Base-by-base conservation (phyloP, 192 early-diverging fungal genomes). In the Linnemannia schmuckeri region DNA sequence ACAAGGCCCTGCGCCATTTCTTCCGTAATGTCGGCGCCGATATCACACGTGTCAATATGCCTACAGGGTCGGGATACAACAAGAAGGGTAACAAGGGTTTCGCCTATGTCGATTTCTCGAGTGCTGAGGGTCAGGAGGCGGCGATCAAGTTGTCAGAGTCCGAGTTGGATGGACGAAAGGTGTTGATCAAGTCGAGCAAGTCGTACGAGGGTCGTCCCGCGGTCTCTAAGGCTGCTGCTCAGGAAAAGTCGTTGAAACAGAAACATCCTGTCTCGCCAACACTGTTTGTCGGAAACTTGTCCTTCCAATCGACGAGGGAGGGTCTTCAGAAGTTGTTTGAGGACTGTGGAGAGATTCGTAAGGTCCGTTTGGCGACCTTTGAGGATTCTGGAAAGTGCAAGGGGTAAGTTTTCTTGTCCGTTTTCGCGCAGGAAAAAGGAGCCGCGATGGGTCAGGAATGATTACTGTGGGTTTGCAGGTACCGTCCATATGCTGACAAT, bases 381-480 rank as follows among this genome's bases (percentile, higher is more conserved):
- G 92, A 96, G 78, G 95, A 96, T 77, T 91, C 91, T 66, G 93
- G 94, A 78, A 95, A 94, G 81, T 95, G 94, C 91, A 95, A 94
- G 89, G 95, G 95, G 92, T 92, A 89, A 87, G 74, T 8, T 42
- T 18, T 33, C 12, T 0, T 66, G 9, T 6, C 24, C 10, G 30
- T 33, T n/a, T 73, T n/a, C 68, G 10, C 15, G 69, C 18, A 24
- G 20, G 22, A 40, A 52, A 13, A 71, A 20, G 44, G 72, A 76
- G 75, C 54, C 54, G 18, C 15, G 15, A n/a, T 40, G 10, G 18
- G 6, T 8, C 9, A 15, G 13, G 27, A 6, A 30, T 18, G 35
- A 42, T 37, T 71, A 35, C 27, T 38, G 40, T 35, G 1, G 66
- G 37, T 37, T 73, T 37, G 40, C 2, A 46, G 0, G 15, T 46